These are phyloP conservation scores for Auricularia sp. DNA, from an alignment of 768 basidiomycete genomes.

Conservation along the genomic window DNA sequence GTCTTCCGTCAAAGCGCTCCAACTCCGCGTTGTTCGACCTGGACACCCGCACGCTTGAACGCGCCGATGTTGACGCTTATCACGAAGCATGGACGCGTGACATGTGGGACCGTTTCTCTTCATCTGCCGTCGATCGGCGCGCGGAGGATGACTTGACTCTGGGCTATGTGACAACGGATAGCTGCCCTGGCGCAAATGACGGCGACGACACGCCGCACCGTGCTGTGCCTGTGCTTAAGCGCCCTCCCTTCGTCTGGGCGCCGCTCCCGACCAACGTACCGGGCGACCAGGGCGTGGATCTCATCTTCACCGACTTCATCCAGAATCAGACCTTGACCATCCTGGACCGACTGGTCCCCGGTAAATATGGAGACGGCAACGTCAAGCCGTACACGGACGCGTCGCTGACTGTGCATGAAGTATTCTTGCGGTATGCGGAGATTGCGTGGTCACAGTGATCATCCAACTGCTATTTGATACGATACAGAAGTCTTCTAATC, in stretches of 20 bases:
- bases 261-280: constrained; percentile 37
- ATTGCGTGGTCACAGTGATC: not conserved
- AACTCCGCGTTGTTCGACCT: not conserved
- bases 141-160: constrained; percentile 27
- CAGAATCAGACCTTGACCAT: constrained; percentile 24
- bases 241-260: constrained; percentile 53
- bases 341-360: not conserved
- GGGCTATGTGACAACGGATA: constrained; percentile 56
- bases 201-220: constrained; percentile 66
- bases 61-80: not conserved
- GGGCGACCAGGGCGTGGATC: constrained; percentile 47
- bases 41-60: not conserved
- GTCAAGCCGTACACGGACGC: not conserved
- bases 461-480: no score
- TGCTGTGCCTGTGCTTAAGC: constrained; percentile 44
- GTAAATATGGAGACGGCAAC: not conserved
- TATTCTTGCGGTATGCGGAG: not conserved
- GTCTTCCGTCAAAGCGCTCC: not conserved
- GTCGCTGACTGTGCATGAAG: not conserved
- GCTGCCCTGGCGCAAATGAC: constrained; percentile 44
- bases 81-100: not conserved
- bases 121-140: not conserved
- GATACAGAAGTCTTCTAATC: no score
- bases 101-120: not conserved
- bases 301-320: constrained; percentile 72